These are phyloP conservation scores for Backusella westeae DNA, from an alignment of 192 early-diverging fungal species.

Conservation along the genomic window DNA sequence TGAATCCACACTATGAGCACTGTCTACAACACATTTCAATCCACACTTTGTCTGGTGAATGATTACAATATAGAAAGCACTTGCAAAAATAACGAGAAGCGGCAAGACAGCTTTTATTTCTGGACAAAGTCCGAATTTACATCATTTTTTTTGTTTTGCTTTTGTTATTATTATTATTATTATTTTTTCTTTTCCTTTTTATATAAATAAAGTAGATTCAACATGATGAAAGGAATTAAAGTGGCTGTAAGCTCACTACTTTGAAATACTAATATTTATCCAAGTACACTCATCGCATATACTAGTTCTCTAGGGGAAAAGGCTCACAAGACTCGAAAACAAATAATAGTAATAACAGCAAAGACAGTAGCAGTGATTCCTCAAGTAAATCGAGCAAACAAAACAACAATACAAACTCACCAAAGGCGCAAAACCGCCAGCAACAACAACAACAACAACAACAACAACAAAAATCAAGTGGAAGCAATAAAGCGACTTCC, in stretches of 20 bases:
- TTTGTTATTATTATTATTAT: neutral
- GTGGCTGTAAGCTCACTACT: conserved; percentile 16
- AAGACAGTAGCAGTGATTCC: neutral
- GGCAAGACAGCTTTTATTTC: neutral
- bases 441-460: neutral
- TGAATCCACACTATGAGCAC: no score
- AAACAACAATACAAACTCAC: neutral
- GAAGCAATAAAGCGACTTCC: neutral
- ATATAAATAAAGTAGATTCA: neutral
- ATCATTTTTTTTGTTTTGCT: neutral
- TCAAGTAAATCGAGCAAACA: neutral
- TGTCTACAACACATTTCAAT: no score
- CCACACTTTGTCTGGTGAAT: no score
- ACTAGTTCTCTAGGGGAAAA: neutral
- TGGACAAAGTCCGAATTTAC: neutral
- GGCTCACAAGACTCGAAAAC: neutral
- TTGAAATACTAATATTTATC: no score
- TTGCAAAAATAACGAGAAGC: neutral
- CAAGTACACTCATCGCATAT: neutral
- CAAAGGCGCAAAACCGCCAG: neutral
- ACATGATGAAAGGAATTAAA: conserved; percentile 35
- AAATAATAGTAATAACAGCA: neutral
- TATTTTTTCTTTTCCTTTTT: neutral
- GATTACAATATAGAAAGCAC: neutral
- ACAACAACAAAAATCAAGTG: neutral